Conservation (phyloP, 2,329 filamentous ascomycete genomes). For the Diplodia scrobiculata region DNA sequence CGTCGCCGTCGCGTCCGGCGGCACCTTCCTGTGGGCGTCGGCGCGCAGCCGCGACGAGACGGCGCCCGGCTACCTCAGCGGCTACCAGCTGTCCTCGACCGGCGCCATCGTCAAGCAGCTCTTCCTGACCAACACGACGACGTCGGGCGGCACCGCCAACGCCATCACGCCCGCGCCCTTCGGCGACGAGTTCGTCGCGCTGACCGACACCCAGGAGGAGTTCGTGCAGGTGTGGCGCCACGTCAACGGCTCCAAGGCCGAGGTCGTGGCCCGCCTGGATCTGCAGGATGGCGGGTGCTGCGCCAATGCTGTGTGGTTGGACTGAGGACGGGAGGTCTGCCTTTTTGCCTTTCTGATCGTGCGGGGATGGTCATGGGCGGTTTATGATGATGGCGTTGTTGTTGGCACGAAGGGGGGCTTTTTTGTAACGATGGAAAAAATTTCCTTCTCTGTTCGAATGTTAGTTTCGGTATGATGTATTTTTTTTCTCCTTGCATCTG, state of each 20-base stretch:
- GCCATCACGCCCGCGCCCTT: conserved; percentile 41
- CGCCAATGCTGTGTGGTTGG: conserved; percentile 25
- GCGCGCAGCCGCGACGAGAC: conserved; percentile 33
- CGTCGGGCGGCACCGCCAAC: conserved; percentile 44
- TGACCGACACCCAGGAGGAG: conserved; percentile 43
- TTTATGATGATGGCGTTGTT: neutral
- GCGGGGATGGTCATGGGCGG: no score
- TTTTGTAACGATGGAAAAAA: no score
- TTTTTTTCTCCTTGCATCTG: neutral
- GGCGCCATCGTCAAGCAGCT: conserved; percentile 40
- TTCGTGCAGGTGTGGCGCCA: conserved; percentile 45
- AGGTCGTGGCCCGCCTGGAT: conserved; percentile 31
- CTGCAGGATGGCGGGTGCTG: conserved; percentile 28
- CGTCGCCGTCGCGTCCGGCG: conserved; percentile 32
- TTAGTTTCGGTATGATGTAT: no score
- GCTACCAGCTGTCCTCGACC: conserved; percentile 36
- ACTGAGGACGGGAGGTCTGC: neutral
- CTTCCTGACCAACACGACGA: conserved; percentile 40
- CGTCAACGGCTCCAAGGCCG: conserved; percentile 29
- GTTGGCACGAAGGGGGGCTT: neutral
- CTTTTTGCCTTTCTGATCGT: no score
- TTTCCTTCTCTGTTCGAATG: no score
- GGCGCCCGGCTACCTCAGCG: conserved; percentile 42
- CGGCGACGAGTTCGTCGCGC: conserved; percentile 39
- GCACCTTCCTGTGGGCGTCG: conserved; percentile 34